These are phyloP conservation scores for Fraxinus sp. DNA, from an alignment of 305 asterid genomes.

Conservation along the genomic window DNA sequence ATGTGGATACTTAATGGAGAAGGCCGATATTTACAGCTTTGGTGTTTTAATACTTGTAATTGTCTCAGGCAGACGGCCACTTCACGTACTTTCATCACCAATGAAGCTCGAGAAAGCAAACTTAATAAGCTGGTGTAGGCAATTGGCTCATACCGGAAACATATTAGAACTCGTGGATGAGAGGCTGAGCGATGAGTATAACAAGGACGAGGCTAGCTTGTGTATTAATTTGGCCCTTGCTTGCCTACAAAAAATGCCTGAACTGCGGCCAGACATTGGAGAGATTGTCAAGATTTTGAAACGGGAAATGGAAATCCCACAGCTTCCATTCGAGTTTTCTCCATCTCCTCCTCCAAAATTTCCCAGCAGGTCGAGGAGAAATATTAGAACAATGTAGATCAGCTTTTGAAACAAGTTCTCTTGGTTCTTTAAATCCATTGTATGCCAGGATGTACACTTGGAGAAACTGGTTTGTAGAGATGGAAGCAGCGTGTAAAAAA, in stretches of 20 bases:
- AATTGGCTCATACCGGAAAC: slow-evolving; percentile 66
- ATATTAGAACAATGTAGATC: slow-evolving; percentile 39
- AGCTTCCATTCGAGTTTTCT: slow-evolving; percentile 72
- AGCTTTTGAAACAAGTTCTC: background rate
- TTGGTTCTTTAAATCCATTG: background rate
- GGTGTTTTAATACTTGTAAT: slow-evolving; percentile 84
- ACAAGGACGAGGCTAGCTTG: slow-evolving; percentile 60
- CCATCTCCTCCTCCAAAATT: slow-evolving; percentile 71
- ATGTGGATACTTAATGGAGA: slow-evolving; percentile 71
- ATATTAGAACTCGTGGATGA: slow-evolving; percentile 73
- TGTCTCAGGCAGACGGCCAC: slow-evolving; percentile 80
- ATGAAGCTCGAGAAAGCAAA: slow-evolving; percentile 88
- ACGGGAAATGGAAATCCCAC: slow-evolving; percentile 72
- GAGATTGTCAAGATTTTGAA: slow-evolving; percentile 70
- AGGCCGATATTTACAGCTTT: slow-evolving; percentile 76
- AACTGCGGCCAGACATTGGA: slow-evolving; percentile 70
- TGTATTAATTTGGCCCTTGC: slow-evolving; percentile 86
- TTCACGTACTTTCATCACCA: slow-evolving; percentile 84
- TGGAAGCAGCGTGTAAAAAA: background rate
- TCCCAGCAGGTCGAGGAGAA: slow-evolving; percentile 53
- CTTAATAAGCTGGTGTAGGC: slow-evolving; percentile 76
- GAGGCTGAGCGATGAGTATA: slow-evolving; percentile 51
- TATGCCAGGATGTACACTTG: background rate
- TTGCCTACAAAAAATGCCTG: slow-evolving; percentile 81
- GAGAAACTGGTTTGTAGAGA: background rate